Evolutionary conservation across 805 yeast genomes (phyloP).

Genomic region (Hanseniaspora occidentalis): DNA sequence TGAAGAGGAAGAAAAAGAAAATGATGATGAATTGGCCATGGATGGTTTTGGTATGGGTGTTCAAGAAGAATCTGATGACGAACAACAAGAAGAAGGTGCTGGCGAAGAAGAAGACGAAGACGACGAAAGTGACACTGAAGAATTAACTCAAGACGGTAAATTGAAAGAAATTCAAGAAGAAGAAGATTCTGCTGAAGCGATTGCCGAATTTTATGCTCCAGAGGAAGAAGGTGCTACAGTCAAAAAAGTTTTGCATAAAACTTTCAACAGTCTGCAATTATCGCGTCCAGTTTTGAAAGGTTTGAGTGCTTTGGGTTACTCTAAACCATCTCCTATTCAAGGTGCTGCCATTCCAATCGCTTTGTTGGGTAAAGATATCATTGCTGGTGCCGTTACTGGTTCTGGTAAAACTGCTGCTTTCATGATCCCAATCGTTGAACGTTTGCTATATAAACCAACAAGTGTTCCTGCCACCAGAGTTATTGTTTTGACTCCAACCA

Average conservation of each 20-base stretch:
- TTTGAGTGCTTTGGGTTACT: conserved; percentile 64
- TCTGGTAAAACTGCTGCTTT: conserved; percentile 99
- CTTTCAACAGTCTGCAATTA: conserved; percentile 65
- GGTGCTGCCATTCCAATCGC: conserved; percentile 90
- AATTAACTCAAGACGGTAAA: conserved; percentile 11
- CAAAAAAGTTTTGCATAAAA: conserved; percentile 38
- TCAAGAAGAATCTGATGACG: conserved; percentile 20
- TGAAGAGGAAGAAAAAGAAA: conserved; percentile 31
- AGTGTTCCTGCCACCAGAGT: conserved; percentile 84
- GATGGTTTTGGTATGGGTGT: conserved; percentile 30
- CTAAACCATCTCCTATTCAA: conserved; percentile 91
- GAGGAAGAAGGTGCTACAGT: conserved; percentile 41
- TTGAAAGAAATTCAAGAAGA: conserved; percentile 14
- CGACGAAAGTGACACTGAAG: conserved; percentile 24
- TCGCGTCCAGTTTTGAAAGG: conserved; percentile 89
- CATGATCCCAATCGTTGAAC: conserved; percentile 89
- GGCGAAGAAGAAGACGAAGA: conserved; percentile 16
- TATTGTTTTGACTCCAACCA: conserved; percentile 84
- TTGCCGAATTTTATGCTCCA: conserved; percentile 64
- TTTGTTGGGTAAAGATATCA: conserved; percentile 85
- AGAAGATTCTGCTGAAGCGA: conserved; percentile 55
- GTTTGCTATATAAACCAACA: conserved; percentile 79
- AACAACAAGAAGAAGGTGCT: conserved; percentile 20
- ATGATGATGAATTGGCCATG: conserved; percentile 26
- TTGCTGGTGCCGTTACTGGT: conserved; percentile 99